These are phyloP conservation scores for Hymenoscyphus occultus DNA, from an alignment of 2,329 filamentous ascomycete genomes.

Conservation along the genomic window DNA sequence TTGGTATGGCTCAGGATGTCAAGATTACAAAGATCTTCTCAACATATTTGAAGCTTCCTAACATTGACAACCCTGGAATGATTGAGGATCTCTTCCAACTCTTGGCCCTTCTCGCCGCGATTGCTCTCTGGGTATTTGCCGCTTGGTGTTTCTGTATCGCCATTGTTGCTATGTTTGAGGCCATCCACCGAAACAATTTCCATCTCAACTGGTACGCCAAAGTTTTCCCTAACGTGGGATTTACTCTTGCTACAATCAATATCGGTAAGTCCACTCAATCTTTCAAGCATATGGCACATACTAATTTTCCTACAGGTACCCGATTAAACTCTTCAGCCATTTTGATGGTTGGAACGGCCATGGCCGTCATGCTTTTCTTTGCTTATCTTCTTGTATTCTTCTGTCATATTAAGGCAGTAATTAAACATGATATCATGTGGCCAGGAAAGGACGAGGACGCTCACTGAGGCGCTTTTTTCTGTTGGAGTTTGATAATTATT, in stretches of 20 bases:
- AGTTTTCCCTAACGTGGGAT: conserved; percentile 60
- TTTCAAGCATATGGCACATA: conserved; percentile 39
- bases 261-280: conserved; percentile 33
- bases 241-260: conserved; percentile 54
- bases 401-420: conserved; percentile 32
- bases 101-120: conserved; percentile 41
- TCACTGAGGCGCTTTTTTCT: conserved; percentile 13
- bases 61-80: conserved; percentile 46
- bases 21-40: conserved; percentile 25
- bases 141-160: conserved; percentile 51
- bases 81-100: conserved; percentile 35
- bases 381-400: conserved; percentile 33
- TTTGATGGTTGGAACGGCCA: conserved; percentile 37
- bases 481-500: neutral
- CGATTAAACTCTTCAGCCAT: conserved; percentile 45
- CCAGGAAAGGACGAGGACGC: conserved; percentile 37
- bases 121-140: conserved; percentile 62
- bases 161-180: conserved; percentile 37
- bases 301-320: conserved; percentile 52
- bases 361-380: conserved; percentile 49
- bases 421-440: conserved; percentile 33
- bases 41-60: conserved; percentile 31
- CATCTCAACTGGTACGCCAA: conserved; percentile 63
- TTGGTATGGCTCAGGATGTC: conserved; percentile 52
- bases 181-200: conserved; percentile 48